phyloP scores from a whole-genome alignment of 495 filamentous ascomycete species.

The Lindgomyces ingoldianus region DNA sequence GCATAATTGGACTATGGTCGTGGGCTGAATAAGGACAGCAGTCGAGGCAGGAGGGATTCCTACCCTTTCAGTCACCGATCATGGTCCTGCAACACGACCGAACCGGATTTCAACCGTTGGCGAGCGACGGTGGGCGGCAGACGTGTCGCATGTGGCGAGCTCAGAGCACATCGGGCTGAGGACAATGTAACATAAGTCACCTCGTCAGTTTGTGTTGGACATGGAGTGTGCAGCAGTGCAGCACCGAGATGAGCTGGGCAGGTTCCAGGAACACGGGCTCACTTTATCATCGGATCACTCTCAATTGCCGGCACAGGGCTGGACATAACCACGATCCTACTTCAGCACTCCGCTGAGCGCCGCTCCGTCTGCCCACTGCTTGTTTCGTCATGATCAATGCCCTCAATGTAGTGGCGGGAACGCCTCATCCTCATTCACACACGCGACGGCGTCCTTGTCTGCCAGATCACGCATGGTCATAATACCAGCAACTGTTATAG shows the following conservation, averaged over 20 bases:
- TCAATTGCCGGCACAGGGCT: too few species aligned
- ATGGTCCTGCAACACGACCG: background rate
- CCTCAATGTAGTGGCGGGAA: background rate
- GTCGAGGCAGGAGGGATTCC: background rate
- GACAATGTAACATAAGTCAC: background rate
- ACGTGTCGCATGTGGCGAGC: background rate
- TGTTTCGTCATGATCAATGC: background rate
- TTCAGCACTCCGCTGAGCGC: background rate
- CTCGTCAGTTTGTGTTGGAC: background rate
- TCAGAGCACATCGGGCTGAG: background rate
- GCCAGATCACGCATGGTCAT: conserved; percentile 6
- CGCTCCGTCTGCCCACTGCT: background rate
- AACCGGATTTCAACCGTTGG: background rate
- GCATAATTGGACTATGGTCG: background rate
- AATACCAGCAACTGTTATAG: background rate
- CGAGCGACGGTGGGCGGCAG: background rate
- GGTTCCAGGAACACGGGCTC: too few species aligned
- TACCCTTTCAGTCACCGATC: background rate
- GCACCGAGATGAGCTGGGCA: background rate
- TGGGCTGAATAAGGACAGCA: background rate
- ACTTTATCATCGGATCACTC: too few species aligned
- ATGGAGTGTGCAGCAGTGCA: too few species aligned
- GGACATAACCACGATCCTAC: background rate
- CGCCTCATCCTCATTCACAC: background rate
- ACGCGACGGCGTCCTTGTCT: background rate